These are phyloP conservation scores for Eucalyptus sideroxylon DNA, from an alignment of 345 rosid genomes.

Conservation along the genomic window DNA sequence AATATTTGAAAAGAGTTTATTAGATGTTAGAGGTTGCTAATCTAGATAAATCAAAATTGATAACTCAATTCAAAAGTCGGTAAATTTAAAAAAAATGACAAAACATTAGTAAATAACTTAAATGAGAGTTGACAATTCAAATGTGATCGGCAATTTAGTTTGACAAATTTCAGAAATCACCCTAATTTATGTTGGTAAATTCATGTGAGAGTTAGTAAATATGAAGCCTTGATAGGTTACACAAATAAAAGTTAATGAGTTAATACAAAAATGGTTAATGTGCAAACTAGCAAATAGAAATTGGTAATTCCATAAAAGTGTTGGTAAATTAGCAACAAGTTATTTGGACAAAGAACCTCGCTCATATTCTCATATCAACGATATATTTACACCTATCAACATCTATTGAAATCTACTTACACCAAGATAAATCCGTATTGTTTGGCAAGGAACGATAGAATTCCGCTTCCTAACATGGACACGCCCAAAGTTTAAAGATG, in stretches of 20 bases:
- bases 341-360: neutral
- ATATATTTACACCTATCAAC: neutral
- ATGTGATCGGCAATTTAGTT: neutral
- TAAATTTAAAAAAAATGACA: neutral
- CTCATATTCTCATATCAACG: neutral
- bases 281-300: neutral
- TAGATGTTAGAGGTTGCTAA: neutral
- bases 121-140: neutral
- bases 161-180: neutral
- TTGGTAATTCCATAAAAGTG: neutral
- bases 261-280: neutral
- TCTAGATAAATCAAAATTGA: neutral
- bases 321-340: neutral
- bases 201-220: neutral
- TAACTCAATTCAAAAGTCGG: neutral
- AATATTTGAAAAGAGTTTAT: neutral
- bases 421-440: neutral
- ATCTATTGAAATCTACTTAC: neutral
- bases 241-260: neutral
- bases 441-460: neutral
- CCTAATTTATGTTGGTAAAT: neutral
- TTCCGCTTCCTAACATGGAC: neutral
- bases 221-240: neutral
- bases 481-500: neutral
- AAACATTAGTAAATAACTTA: neutral